phyloP scores from a whole-genome alignment of 2,329 filamentous ascomycete species.

The Neopestalotiopsis sp. region DNA sequence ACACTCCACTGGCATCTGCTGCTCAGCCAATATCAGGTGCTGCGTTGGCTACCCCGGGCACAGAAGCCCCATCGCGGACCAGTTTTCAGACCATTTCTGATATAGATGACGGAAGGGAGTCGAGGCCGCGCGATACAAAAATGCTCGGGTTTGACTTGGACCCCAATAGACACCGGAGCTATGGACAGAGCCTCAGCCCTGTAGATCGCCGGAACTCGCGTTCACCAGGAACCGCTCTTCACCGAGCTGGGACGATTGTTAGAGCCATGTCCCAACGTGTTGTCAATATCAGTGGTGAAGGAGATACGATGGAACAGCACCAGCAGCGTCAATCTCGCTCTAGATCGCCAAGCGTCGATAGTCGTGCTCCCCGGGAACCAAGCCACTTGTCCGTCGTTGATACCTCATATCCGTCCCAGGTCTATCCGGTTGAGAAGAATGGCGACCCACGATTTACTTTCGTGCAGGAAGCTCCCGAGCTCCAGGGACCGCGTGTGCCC shows the following conservation, averaged over 20 bases:
- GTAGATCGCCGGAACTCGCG: constrained; percentile 60
- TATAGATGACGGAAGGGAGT: constrained; percentile 58
- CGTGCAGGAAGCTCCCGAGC: constrained; percentile 28
- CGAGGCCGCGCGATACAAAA: constrained; percentile 51
- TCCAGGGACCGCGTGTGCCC: constrained; percentile 38
- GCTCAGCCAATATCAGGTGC: constrained; percentile 61
- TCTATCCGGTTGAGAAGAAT: constrained; percentile 53
- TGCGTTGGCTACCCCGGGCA: constrained; percentile 45
- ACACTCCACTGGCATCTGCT: constrained; percentile 60
- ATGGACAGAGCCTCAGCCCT: constrained; percentile 61
- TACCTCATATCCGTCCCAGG: constrained; percentile 57
- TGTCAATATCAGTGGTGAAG: constrained; percentile 95
- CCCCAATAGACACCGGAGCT: constrained; percentile 60
- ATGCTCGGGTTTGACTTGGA: constrained; percentile 65
- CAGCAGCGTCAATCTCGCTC: constrained; percentile 66
- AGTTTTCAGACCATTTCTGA: constrained; percentile 64
- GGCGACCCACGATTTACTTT: constrained; percentile 37
- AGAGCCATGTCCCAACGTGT: constrained; percentile 94
- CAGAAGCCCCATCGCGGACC: constrained; percentile 50
- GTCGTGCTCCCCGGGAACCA: constrained; percentile 51
- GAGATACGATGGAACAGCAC: constrained; percentile 78
- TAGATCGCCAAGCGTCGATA: constrained; percentile 58
- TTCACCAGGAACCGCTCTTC: constrained; percentile 66
- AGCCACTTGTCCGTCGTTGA: constrained; percentile 49
- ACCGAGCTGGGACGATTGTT: constrained; percentile 75